phyloP scores from a whole-genome alignment of 2,329 filamentous ascomycete genomes.

The Didymella exigua region DNA sequence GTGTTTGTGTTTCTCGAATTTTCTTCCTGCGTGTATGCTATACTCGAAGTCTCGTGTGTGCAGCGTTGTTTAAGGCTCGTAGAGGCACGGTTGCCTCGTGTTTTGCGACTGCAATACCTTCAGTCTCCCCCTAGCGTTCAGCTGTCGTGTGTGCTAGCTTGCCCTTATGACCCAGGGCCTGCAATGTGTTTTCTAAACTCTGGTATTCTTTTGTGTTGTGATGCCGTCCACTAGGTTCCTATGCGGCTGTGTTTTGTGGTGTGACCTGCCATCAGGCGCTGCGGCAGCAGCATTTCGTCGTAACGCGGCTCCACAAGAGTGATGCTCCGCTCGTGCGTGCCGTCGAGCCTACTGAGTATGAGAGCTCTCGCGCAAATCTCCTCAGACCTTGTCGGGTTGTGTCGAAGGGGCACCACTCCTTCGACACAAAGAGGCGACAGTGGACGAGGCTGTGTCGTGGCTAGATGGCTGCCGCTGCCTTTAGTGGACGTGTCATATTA shows the following conservation, averaged over 20 bases:
- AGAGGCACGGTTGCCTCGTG: conserved; percentile 21
- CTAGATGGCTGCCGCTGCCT: too few relatives aligned
- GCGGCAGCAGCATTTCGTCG: conserved; percentile 8
- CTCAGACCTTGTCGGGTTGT: conserved; percentile 21
- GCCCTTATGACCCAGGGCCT: conserved; percentile 3
- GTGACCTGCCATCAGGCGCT: conserved; percentile 12
- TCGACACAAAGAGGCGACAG: conserved; percentile 1
- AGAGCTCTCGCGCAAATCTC: conserved; percentile 23
- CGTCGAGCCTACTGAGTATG: conserved; percentile 10
- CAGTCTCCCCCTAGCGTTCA: too few relatives aligned
- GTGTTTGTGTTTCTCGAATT: conserved; percentile 15
- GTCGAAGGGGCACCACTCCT: conserved; percentile 3
- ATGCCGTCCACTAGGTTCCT: conserved; percentile 5
- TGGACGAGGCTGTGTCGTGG: conserved; percentile 7
- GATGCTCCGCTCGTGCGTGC: conserved; percentile 8
- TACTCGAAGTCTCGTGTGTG: conserved; percentile 2
- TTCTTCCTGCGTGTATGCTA: conserved; percentile 8
- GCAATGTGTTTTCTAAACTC: background rate
- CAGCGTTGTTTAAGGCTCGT: conserved; percentile 20
- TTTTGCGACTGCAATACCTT: conserved; percentile 19
- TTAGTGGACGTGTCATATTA: background rate
- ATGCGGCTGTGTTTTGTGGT: conserved; percentile 10
- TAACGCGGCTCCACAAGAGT: conserved; percentile 5
- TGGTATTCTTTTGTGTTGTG: background rate
- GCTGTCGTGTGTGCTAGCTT: too few relatives aligned